Evolutionary conservation across 2,329 filamentous ascomycete genomes (phyloP), one percentile per base, ranked within the genome.

Genomic region (Epichloe sibirici): DNA sequence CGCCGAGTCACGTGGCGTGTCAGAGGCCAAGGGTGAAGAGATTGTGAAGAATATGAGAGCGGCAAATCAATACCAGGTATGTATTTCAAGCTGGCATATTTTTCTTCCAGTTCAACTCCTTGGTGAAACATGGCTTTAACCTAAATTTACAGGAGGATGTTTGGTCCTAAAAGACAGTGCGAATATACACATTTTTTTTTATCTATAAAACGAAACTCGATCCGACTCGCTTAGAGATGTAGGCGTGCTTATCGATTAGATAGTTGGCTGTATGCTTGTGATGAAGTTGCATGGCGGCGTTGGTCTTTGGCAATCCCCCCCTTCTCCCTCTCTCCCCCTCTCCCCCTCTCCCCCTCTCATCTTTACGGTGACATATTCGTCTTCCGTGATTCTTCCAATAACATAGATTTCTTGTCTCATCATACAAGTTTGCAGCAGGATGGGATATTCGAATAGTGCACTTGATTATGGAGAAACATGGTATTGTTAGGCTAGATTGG

Each of bases 1-100:
- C 61, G 77, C 90, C 28, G 82, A 90, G 66, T 80, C 95, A 68
- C 81, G 93, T 51, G 86, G 86, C 49, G 78, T 97, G 54, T 77
- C 88, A 2, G 85, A 91, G 63, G 76, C 85, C 57, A 95, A 95
- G 78, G 93, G 82, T 13, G 93, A 98, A 71, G 91, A 97, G 65
- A 84, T 96, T 63, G 90, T 98, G 56, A 98, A 97, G 81, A 85
- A 85, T 62, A 96, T 98, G 91, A 85, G 93, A 65, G 85, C 87
- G 59, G 83, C 86, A 58, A 96, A 95, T 70, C 88, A 93, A 70
- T 98, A 98, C 76, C 94, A 98, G 78, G 93, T 84, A 79, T 55
- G 74, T 71, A 12, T 44, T 38, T 9, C 21, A 6, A 38, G 2
- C 12, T 21, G 8, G 12, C 28, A 17, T 35, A 17, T 28, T 21